Conservation (phyloP, 257 asterid species). For the Nicotiana knightiana region DNA sequence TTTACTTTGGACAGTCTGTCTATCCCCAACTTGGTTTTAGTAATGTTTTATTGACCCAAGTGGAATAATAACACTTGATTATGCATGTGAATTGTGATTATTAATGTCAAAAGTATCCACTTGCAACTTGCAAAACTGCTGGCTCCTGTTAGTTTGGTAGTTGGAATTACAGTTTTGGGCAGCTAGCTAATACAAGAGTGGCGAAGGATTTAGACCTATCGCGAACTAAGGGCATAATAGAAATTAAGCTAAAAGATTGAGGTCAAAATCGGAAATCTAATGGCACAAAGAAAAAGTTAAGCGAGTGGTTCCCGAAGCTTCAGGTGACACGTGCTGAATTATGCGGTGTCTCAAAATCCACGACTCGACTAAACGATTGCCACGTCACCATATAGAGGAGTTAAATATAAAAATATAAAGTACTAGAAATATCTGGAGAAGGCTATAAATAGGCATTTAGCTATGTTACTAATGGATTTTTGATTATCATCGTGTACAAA, state of each 20-base stretch:
- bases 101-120: not conserved
- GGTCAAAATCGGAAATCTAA: not conserved
- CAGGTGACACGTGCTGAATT: constrained; percentile 14
- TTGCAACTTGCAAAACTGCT: not conserved
- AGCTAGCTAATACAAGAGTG: not conserved
- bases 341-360: not conserved
- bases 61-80: too few relatives aligned
- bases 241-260: not conserved
- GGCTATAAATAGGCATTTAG: constrained; percentile 21
- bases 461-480: not conserved
- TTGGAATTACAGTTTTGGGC: not conserved
- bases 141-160: not conserved
- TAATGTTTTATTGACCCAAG: too few relatives aligned
- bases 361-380: constrained; percentile 1
- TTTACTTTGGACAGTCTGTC: too few relatives aligned
- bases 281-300: not conserved
- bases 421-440: constrained; percentile 16
- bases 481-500: not conserved
- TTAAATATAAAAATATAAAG: not conserved
- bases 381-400: constrained; percentile 14
- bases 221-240: not conserved
- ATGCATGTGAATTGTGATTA: too few relatives aligned
- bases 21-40: too few relatives aligned
- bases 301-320: constrained; percentile 11
- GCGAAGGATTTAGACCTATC: not conserved